These are phyloP conservation scores for Vanderwaltozyma yarrowii DNA, from an alignment of 805 yeast species.

Conservation along the genomic window DNA sequence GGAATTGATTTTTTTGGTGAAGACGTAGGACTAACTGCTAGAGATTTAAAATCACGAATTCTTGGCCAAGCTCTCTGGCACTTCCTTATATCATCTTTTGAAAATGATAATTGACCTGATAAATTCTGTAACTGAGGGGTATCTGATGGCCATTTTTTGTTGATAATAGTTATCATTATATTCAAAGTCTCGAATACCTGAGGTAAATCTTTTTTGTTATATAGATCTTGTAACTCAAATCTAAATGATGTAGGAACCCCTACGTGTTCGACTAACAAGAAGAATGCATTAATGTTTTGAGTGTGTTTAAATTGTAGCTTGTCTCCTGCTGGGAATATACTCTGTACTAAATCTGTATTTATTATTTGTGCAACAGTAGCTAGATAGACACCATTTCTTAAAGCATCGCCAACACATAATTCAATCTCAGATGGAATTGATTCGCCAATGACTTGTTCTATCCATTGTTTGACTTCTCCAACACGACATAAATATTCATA, in stretches of 20 bases:
- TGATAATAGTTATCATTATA: conserved; percentile 69
- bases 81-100: conserved; percentile 54
- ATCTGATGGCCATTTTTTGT: conserved; percentile 39
- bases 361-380: conserved; percentile 70
- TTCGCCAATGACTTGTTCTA: conserved; percentile 52
- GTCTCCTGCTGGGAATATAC: conserved; percentile 45
- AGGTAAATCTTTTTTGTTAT: conserved; percentile 85
- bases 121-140: conserved; percentile 55
- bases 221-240: conserved; percentile 86
- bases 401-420: conserved; percentile 43
- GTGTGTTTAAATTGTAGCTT: conserved; percentile 81
- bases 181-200: conserved; percentile 90
- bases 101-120: conserved; percentile 48
- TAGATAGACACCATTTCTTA: conserved; percentile 76
- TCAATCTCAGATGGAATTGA: conserved; percentile 46
- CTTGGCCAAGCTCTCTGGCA: conserved; percentile 58
- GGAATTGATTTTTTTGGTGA: conserved; percentile 8
- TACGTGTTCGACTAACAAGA: conserved; percentile 55
- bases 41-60: conserved; percentile 65
- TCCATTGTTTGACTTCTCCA: conserved; percentile 74
- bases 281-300: conserved; percentile 81
- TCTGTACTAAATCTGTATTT: conserved; percentile 50
- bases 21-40: conserved; percentile 31
- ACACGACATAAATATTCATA: conserved; percentile 77
- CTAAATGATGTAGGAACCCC: conserved; percentile 80